Percentiles rank a stretch among this genome's conserved stretches.
Conservation (phyloP, 495 filamentous ascomycete species). For the Neurospora sp. region DNA sequence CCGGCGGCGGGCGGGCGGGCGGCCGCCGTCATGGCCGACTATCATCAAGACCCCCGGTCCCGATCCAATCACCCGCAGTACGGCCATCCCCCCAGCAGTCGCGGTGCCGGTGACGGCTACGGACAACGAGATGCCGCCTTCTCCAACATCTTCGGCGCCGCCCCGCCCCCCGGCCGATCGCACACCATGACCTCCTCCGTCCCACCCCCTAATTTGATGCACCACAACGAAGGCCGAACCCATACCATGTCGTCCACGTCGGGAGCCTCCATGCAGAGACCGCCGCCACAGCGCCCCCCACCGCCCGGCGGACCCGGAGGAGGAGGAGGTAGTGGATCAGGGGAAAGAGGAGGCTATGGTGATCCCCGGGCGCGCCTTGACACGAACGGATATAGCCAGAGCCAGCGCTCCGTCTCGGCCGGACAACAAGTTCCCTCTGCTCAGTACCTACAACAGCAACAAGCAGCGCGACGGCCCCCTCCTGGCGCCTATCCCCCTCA, state of each 20-base stretch:
- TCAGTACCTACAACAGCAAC: conserved; percentile 28
- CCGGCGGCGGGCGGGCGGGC: too few species aligned
- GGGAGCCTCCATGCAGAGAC: conserved; percentile 49
- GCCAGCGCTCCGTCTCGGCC: conserved; percentile 39
- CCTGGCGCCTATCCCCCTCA: conserved; percentile 34
- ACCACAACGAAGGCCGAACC: conserved; percentile 50
- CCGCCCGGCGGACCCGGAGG: conserved; percentile 12
- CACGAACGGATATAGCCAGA: conserved; percentile 47
- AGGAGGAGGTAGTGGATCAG: not conserved
- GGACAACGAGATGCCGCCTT: conserved; percentile 90
- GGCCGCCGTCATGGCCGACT: conserved; percentile 66
- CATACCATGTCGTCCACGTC: conserved; percentile 87
- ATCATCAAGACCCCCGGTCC: conserved; percentile 64
- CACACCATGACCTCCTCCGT: conserved; percentile 71
- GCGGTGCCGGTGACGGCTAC: conserved; percentile 11
- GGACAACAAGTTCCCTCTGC: conserved; percentile 31
- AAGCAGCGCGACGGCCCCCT: conserved; percentile 37
- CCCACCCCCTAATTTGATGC: conserved; percentile 28
- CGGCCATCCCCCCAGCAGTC: conserved; percentile 47
- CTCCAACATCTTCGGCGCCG: conserved; percentile 87
- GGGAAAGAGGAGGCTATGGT: conserved; percentile 36
- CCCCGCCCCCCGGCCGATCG: conserved; percentile 76
- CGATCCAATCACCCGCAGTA: conserved; percentile 42
- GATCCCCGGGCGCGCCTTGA: conserved; percentile 19
- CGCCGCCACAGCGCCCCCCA: conserved; percentile 50